A percentile compares a stretch with the other conserved stretches of the same genome.
Conservation (phyloP, 1,284 basidiomycete genomes). For the Sporisorium iseilematis-ciliati region DNA sequence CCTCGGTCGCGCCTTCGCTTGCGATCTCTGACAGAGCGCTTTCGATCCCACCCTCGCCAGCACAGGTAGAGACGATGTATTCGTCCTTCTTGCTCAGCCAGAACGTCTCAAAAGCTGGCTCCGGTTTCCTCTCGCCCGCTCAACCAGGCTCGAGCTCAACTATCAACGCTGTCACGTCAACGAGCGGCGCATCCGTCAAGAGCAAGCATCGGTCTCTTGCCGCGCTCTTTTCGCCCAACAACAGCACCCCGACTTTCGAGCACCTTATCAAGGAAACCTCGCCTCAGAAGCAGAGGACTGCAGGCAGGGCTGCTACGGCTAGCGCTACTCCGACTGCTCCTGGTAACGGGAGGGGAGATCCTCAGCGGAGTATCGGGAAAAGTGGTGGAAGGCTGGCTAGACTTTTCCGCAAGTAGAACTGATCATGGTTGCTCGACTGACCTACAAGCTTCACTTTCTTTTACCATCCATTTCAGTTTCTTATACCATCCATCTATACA, state of each 20-base stretch:
- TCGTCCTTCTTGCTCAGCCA: constrained; percentile 39
- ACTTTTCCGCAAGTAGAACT: constrained; percentile 24
- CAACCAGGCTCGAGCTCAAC: constrained; percentile 4
- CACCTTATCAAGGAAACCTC: constrained; percentile 8
- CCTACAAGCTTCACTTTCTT: too few relatives aligned
- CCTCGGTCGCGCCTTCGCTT: not conserved
- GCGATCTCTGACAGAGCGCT: not conserved
- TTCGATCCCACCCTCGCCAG: constrained; percentile 15
- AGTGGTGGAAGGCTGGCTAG: constrained; percentile 13
- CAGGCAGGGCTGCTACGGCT: not conserved
- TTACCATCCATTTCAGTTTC: too few relatives aligned
- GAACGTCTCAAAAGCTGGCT: constrained; percentile 25
- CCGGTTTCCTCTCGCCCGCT: constrained; percentile 28
- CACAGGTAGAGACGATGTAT: constrained; percentile 42
- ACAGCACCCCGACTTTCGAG: constrained; percentile 1
- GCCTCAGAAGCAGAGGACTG: not conserved
- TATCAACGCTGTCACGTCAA: not conserved
- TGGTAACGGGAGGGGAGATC: not conserved
- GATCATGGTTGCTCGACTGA: too few relatives aligned
- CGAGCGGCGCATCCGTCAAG: not conserved
- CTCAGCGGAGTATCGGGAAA: constrained; percentile 17
- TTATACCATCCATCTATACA: too few relatives aligned
- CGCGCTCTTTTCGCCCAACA: constrained; percentile 18
- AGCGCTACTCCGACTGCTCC: not conserved
- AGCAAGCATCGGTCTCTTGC: constrained; percentile 29